Evolutionary conservation across 352 stramenopile genomes (phyloP).

Genomic region (Phytophthora tentaculata): DNA sequence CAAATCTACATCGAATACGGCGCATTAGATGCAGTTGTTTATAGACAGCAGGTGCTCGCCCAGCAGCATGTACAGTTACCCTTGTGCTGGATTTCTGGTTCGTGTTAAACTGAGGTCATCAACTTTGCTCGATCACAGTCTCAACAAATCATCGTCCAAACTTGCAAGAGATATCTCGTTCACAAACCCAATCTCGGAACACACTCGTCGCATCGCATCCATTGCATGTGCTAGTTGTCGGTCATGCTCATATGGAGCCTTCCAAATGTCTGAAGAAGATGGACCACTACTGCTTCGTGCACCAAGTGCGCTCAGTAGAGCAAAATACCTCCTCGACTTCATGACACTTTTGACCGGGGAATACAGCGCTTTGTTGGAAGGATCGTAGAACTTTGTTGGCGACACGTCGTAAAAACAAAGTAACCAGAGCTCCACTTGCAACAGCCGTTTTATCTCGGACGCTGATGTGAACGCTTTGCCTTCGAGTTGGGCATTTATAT

Average conservation of each 20-base stretch:
- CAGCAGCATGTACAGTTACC: too few relatives aligned
- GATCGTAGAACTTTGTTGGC: not conserved
- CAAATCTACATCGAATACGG: not conserved
- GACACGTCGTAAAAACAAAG: not conserved
- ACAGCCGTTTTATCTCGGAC: not conserved
- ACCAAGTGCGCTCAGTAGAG: not conserved
- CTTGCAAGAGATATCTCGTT: not conserved
- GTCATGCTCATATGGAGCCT: not conserved
- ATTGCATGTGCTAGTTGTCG: not conserved
- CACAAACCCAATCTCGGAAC: not conserved
- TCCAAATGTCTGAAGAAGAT: not conserved
- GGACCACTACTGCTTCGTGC: not conserved
- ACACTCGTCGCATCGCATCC: not conserved
- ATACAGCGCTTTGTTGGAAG: not conserved
- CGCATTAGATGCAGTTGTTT: too few relatives aligned
- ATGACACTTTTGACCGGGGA: not conserved
- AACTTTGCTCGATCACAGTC: not conserved
- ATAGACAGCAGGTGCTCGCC: too few relatives aligned
- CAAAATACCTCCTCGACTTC: not conserved
- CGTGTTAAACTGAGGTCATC: not conserved
- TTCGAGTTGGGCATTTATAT: not conserved
- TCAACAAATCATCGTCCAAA: not conserved
- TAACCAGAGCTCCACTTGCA: not conserved
- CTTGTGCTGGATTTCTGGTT: not conserved
- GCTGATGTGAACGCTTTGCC: not conserved